Percentiles rank a stretch among this genome's conserved stretches.
Evolutionary conservation across 805 yeast genomes (phyloP).

Genomic region (Metschnikowia corniflorae): DNA sequence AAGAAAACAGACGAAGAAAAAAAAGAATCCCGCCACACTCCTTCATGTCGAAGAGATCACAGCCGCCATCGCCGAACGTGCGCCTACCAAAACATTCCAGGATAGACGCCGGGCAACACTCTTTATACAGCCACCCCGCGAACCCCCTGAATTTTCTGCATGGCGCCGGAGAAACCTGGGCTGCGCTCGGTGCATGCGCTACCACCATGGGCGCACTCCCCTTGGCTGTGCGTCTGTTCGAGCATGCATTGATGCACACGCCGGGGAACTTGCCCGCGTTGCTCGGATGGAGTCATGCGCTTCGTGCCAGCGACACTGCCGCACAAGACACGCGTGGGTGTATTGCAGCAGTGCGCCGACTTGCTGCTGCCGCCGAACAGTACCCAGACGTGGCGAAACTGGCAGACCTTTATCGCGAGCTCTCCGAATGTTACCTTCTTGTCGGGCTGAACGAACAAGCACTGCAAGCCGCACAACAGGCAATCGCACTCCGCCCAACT

Average conservation of each 20-base stretch:
- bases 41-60: constrained; percentile 12
- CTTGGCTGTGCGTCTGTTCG: constrained; percentile 43
- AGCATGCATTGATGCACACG: constrained; percentile 40
- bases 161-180: constrained; percentile 41
- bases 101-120: too few relatives aligned
- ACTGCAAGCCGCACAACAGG: constrained; percentile 44
- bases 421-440: constrained; percentile 49
- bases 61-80: constrained; percentile 14
- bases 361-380: constrained; percentile 36
- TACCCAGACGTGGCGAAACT: constrained; percentile 39
- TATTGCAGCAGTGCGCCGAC: constrained; percentile 37
- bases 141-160: too few relatives aligned
- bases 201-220: constrained; percentile 34
- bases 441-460: constrained; percentile 50
- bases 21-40: too few relatives aligned
- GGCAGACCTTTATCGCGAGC: constrained; percentile 43
- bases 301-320: constrained; percentile 37
- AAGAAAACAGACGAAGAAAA: too few relatives aligned
- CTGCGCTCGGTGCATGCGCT: constrained; percentile 46
- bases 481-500: constrained; percentile 33
- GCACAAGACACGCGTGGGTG: constrained; percentile 38
- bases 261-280: constrained; percentile 40
- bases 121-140: too few relatives aligned
- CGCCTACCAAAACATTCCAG: constrained; percentile 8
- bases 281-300: constrained; percentile 40